These are phyloP conservation scores for Brettanomyces custersianus DNA, from an alignment of 805 yeast species.

Conservation along the genomic window DNA sequence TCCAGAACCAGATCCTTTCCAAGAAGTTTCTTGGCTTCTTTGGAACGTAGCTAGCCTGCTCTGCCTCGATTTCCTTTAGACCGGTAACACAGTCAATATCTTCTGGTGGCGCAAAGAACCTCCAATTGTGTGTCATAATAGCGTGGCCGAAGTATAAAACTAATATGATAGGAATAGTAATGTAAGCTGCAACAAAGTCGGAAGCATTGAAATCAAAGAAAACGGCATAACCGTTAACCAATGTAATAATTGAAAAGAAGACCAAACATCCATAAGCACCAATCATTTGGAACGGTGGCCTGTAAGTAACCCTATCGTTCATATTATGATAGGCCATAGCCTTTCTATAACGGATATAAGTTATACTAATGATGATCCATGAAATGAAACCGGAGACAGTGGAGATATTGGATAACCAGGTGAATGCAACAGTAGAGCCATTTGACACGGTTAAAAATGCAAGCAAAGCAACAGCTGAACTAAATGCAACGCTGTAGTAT, in stretches of 20 bases:
- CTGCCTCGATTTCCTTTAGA: slow-evolving; percentile 51
- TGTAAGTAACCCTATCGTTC: slow-evolving; percentile 48
- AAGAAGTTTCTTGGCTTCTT: slow-evolving; percentile 29
- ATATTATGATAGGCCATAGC: slow-evolving; percentile 46
- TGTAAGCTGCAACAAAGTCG: slow-evolving; percentile 59
- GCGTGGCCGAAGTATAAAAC: slow-evolving; percentile 51
- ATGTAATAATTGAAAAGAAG: slow-evolving; percentile 38
- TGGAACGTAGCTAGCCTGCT: slow-evolving; percentile 27
- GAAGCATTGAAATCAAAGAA: slow-evolving; percentile 40
- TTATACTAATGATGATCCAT: slow-evolving; percentile 47
- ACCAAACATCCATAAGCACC: slow-evolving; percentile 42
- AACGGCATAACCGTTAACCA: slow-evolving; percentile 51
- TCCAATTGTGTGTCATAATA: slow-evolving; percentile 33
- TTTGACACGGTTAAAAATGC: slow-evolving; percentile 61
- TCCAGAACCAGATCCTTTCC: slow-evolving; percentile 44
- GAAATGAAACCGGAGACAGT: slow-evolving; percentile 62
- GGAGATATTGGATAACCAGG: slow-evolving; percentile 59
- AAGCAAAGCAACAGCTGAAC: slow-evolving; percentile 40
- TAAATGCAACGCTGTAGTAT: slow-evolving; percentile 40
- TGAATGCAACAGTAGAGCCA: slow-evolving; percentile 50
- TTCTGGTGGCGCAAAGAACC: slow-evolving; percentile 41
- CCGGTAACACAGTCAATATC: slow-evolving; percentile 57
- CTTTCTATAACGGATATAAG: slow-evolving; percentile 56
- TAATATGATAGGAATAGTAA: slow-evolving; percentile 50
- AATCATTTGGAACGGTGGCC: slow-evolving; percentile 46